These are phyloP conservation scores for Aspergillus campestris DNA, from an alignment of 495 filamentous ascomycete species.

Conservation along the genomic window DNA sequence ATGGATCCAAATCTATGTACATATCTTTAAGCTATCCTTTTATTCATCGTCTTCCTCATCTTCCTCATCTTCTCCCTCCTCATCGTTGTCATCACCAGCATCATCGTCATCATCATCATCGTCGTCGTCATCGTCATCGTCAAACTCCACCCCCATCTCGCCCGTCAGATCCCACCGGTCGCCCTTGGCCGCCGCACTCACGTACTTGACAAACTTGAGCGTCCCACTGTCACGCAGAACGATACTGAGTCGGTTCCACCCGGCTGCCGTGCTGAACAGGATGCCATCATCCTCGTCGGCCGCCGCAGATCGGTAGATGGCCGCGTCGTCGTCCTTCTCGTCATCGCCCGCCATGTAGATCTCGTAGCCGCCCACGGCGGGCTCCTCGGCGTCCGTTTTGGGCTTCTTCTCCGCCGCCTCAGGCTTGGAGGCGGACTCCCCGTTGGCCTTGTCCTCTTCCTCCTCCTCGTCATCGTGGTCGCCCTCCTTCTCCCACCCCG, in stretches of 20 bases:
- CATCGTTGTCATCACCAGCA: constrained; percentile 17
- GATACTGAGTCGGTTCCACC: constrained; percentile 84
- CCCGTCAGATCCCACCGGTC: constrained; percentile 90
- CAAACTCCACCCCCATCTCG: constrained; percentile 42
- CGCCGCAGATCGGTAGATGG: constrained; percentile 68
- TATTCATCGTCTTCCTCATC: constrained; percentile 4
- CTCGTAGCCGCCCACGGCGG: constrained; percentile 71
- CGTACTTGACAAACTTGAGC: constrained; percentile 93
- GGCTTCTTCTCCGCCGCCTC: constrained; percentile 9
- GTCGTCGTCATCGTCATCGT: constrained; percentile 33
- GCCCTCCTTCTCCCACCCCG: constrained; percentile 73
- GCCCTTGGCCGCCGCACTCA: constrained; percentile 69
- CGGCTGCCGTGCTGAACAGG: constrained; percentile 76
- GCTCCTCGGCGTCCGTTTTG: constrained; percentile 35
- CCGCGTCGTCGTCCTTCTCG: constrained; percentile 50
- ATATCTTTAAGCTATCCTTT: too few species aligned
- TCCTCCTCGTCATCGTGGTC: constrained; percentile 45
- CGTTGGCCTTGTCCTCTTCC: constrained; percentile 23
- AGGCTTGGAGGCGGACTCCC: constrained; percentile 9
- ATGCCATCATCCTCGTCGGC: constrained; percentile 84
- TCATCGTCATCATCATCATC: constrained; percentile 22
- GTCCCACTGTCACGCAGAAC: constrained; percentile 82
- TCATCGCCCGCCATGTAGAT: constrained; percentile 89
- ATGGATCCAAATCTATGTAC: too few species aligned
- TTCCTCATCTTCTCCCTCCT: constrained; percentile 11